phyloP scores from a whole-genome alignment of 2,329 filamentous ascomycete genomes.

The Ophiosphaerella narmari region DNA sequence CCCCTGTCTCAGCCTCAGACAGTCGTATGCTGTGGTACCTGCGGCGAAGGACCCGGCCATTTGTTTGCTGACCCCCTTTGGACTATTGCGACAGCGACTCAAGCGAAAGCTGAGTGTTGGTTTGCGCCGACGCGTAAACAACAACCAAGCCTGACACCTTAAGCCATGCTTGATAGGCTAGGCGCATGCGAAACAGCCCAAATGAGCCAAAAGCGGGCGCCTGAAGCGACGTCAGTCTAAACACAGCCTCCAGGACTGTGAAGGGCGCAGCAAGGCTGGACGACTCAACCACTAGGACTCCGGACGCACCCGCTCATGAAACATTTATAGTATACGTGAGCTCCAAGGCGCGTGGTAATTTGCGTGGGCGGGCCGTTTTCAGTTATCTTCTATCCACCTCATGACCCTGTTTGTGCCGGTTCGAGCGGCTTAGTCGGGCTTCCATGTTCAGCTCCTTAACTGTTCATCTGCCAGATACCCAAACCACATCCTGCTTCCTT shows the following conservation, averaged over 20 bases:
- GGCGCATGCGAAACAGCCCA: constrained; percentile 13
- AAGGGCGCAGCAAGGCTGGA: constrained; percentile 26
- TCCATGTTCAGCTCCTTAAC: constrained; percentile 16
- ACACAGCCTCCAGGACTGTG: constrained; percentile 25
- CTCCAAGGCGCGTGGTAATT: constrained; percentile 16
- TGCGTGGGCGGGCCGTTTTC: constrained; percentile 11
- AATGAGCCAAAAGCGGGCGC: constrained; percentile 21
- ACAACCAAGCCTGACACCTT: constrained; percentile 14
- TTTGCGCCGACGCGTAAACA: background rate
- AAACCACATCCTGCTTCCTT: constrained; percentile 14
- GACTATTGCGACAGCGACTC: constrained; percentile 6
- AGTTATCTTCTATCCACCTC: constrained; percentile 11
- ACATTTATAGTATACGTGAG: constrained; percentile 31
- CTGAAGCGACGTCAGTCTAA: constrained; percentile 18
- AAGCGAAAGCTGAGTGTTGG: constrained; percentile 19
- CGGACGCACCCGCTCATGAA: constrained; percentile 12
- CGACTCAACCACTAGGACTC: constrained; percentile 4
- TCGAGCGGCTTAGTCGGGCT: constrained; percentile 14
- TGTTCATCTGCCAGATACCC: constrained; percentile 16
- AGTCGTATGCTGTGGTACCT: no score
- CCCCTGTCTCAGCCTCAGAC: no score
- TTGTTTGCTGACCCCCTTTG: no score
- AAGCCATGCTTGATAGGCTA: constrained; percentile 14
- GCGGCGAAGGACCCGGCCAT: no score
- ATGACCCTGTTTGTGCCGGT: constrained; percentile 21